Percentiles rank a stretch among this genome's conserved stretches.
Evolutionary conservation across 2,329 filamentous ascomycete genomes (phyloP).

Genomic region (Drechslerella dactyloides): DNA sequence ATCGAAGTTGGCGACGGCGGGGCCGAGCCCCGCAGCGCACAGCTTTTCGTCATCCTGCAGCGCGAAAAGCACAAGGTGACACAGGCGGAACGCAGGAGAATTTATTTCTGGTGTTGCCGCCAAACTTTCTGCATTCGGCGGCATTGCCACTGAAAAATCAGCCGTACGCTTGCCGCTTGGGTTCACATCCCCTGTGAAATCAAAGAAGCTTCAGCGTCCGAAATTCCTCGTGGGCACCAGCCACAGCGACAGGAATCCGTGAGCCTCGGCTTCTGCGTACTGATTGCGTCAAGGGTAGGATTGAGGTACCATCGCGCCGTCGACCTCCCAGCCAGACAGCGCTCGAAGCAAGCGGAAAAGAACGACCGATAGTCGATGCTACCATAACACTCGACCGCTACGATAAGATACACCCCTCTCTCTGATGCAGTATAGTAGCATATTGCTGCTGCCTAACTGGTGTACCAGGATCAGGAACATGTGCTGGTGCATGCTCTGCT

Average conservation of each 20-base stretch:
- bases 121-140: constrained; percentile 3
- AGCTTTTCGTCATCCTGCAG: constrained; percentile 43
- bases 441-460: constrained; percentile 50
- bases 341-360: not conserved
- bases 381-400: constrained; percentile 46
- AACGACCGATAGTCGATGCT: constrained; percentile 45
- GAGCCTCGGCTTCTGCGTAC: constrained; percentile 44
- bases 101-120: not conserved
- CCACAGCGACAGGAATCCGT: constrained; percentile 16
- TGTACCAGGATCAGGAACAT: constrained; percentile 50
- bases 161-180: not conserved
- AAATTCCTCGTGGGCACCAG: constrained; percentile 14
- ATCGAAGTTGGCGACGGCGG: constrained; percentile 20
- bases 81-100: constrained; percentile 17
- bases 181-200: no score
- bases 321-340: constrained; percentile 11
- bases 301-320: not conserved
- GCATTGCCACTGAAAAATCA: constrained; percentile 3
- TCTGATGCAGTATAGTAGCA: constrained; percentile 28
- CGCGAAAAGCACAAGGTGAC: constrained; percentile 31
- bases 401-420: constrained; percentile 43
- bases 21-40: constrained; percentile 23
- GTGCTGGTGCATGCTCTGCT: constrained; percentile 45
- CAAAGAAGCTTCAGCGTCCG: not conserved
- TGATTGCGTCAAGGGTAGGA: constrained; percentile 46